Evolutionary conservation across 495 filamentous ascomycete species (phyloP).

Genomic region (Oidiodendron maius): DNA sequence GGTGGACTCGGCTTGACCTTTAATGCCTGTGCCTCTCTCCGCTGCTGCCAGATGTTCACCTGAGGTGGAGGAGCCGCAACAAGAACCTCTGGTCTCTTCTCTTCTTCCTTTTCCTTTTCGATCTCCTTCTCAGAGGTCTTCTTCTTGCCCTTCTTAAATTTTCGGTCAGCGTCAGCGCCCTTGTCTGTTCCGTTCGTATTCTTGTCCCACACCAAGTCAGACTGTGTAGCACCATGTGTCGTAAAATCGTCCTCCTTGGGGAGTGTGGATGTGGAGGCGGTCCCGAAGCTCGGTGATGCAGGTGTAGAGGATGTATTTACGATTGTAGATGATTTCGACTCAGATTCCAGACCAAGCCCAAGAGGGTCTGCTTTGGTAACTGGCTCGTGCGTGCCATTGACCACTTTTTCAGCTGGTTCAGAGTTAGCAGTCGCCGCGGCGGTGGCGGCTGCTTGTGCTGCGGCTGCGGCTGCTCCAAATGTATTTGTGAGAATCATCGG

Average conservation of each 20-base stretch:
- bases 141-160: slow-evolving; percentile 38
- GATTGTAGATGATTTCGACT: slow-evolving; percentile 7
- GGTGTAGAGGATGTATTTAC: slow-evolving; percentile 41
- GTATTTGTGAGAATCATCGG: no score
- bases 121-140: slow-evolving; percentile 22
- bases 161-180: slow-evolving; percentile 30
- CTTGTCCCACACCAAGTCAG: slow-evolving; percentile 51
- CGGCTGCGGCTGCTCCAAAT: no score
- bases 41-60: slow-evolving; percentile 81
- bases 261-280: slow-evolving; percentile 56
- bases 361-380: slow-evolving; percentile 5
- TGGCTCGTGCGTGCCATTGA: slow-evolving; percentile 19
- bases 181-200: slow-evolving; percentile 38
- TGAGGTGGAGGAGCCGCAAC: slow-evolving; percentile 74
- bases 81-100: slow-evolving; percentile 53
- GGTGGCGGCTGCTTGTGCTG: slow-evolving; percentile 12
- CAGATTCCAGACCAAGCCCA: slow-evolving; percentile 20
- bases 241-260: slow-evolving; percentile 59
- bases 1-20: slow-evolving; percentile 51
- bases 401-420: slow-evolving; percentile 14
- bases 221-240: slow-evolving; percentile 42
- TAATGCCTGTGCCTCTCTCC: slow-evolving; percentile 58
- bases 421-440: slow-evolving; percentile 9
- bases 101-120: slow-evolving; percentile 33
- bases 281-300: slow-evolving; percentile 63